Evolutionary conservation across 768 basidiomycete genomes (phyloP).

Genomic region (Trametes punicea): DNA sequence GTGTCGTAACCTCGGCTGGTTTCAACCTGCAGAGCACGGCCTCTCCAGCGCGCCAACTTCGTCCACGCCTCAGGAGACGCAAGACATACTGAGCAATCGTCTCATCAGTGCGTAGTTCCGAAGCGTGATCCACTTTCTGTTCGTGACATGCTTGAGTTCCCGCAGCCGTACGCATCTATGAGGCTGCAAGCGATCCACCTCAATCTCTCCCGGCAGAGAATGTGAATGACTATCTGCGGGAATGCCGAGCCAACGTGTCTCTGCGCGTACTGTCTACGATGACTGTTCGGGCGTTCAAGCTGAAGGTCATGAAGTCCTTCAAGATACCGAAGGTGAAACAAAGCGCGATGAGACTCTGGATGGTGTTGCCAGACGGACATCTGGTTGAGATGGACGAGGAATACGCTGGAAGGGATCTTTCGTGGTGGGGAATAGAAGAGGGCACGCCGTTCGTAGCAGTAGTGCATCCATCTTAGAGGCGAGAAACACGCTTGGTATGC

Average conservation of each 20-base stretch:
- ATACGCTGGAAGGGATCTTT: slow-evolving; percentile 51
- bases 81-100: slow-evolving; percentile 58
- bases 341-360: slow-evolving; percentile 47
- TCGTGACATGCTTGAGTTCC: neutral
- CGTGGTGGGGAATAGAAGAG: slow-evolving; percentile 72
- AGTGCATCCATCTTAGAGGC: neutral
- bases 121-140: neutral
- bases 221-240: neutral
- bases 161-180: slow-evolving; percentile 20
- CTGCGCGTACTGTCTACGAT: slow-evolving; percentile 67
- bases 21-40: slow-evolving; percentile 50
- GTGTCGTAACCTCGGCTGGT: neutral
- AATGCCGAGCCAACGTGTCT: neutral
- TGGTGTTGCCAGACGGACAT: slow-evolving; percentile 48
- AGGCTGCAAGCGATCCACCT: slow-evolving; percentile 1
- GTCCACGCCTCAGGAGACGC: slow-evolving; percentile 28
- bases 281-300: slow-evolving; percentile 58
- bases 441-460: slow-evolving; percentile 28
- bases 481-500: no score
- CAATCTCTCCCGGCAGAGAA: neutral
- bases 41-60: slow-evolving; percentile 38
- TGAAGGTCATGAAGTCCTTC: slow-evolving; percentile 57
- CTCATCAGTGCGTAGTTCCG: slow-evolving; percentile 50
- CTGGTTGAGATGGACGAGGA: slow-evolving; percentile 45
- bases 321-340: slow-evolving; percentile 30